Evolutionary conservation across 2,329 filamentous ascomycete genomes (phyloP), one percentile per base, ranked within the genome.

Genomic region (Diplocarpon mali): DNA sequence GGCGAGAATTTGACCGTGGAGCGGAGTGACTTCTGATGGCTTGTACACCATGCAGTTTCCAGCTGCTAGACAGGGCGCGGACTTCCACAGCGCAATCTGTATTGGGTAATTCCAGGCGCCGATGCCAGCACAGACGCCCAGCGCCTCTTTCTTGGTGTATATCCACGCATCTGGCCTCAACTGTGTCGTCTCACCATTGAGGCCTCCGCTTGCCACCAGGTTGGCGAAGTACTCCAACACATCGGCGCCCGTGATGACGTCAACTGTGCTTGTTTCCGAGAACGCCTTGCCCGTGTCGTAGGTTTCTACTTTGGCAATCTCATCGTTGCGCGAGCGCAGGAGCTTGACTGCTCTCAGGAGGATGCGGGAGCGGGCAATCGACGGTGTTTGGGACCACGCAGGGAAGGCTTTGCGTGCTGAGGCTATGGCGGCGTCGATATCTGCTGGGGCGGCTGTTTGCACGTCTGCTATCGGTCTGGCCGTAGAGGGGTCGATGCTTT

Each of bases 81-180:
- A 88, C 65, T 93, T 93, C 86, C 86, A 93, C 1, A 93, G 70
- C 8, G 86, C 86, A 53, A 93, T 93, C 63, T 93, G 86, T 52
- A 93, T 84, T 11, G 87, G 87, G 61, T 93, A 93, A 65, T 93
- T 93, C 86, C 86, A 93, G 12, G 87, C 87, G 44, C 86, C 87
- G 53, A 93, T 93, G 46, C 85, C 87, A 12, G 76, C 87, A 62
- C 86, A 93, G 12, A 92, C 85, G 20, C 87, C 87, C 14, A 93
- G 68, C 5, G 87, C 74, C 55, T 85, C 83, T 62, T 92, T 90
- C 58, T 78, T 81, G 10, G 84, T 89, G 64, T 89, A 87, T 31
- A 92, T 78, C 75, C 82, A 88, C 3, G 86, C 85, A 53, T 86
- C 80, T 40, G 79, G 71, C 32, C 87, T 73, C 35, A 93, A 69